Evolutionary conservation across 495 filamentous ascomycete genomes (phyloP).

Genomic region (Penicillium riverlandense): DNA sequence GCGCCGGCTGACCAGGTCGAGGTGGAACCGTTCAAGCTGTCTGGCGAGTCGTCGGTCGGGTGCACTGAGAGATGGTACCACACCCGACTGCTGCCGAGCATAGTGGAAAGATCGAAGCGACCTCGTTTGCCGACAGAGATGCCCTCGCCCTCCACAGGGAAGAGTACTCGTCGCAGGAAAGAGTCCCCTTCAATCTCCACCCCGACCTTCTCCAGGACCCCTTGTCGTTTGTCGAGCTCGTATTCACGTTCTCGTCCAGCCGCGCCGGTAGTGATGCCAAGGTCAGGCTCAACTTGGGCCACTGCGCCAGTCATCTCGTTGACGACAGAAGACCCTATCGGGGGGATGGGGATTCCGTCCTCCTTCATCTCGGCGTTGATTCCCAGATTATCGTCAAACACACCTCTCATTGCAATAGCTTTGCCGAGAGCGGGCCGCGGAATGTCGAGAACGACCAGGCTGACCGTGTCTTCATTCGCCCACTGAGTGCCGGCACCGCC

Average conservation of each 20-base stretch:
- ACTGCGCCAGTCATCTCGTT: slow-evolving; percentile 81
- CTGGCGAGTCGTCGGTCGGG: slow-evolving; percentile 79
- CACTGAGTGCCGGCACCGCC: slow-evolving; percentile 46
- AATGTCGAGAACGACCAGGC: slow-evolving; percentile 81
- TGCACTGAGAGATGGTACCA: slow-evolving; percentile 95
- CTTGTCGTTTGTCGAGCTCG: slow-evolving; percentile 73
- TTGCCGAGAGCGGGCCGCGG: slow-evolving; percentile 74
- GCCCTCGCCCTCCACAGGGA: slow-evolving; percentile 68
- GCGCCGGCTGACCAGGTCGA: slow-evolving; percentile 84
- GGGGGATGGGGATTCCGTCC: slow-evolving; percentile 69
- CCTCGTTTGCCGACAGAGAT: slow-evolving; percentile 64
- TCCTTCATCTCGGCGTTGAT: slow-evolving; percentile 97
- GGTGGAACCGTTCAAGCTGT: slow-evolving; percentile 54
- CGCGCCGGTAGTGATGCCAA: slow-evolving; percentile 65
- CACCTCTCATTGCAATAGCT: slow-evolving; percentile 74
- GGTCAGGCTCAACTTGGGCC: slow-evolving; percentile 68
- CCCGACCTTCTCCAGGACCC: slow-evolving; percentile 77
- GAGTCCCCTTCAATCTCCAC: slow-evolving; percentile 73
- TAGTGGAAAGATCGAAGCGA: slow-evolving; percentile 64
- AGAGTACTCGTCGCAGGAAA: slow-evolving; percentile 76
- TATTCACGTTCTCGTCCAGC: slow-evolving; percentile 65
- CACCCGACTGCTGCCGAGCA: slow-evolving; percentile 72
- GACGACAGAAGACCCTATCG: slow-evolving; percentile 68
- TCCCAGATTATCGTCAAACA: slow-evolving; percentile 87
- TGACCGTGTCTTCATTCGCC: slow-evolving; percentile 74